Evolutionary conservation across 2,329 filamentous ascomycete species (phyloP).

Genomic region (Tolypocladium ovalisporum): DNA sequence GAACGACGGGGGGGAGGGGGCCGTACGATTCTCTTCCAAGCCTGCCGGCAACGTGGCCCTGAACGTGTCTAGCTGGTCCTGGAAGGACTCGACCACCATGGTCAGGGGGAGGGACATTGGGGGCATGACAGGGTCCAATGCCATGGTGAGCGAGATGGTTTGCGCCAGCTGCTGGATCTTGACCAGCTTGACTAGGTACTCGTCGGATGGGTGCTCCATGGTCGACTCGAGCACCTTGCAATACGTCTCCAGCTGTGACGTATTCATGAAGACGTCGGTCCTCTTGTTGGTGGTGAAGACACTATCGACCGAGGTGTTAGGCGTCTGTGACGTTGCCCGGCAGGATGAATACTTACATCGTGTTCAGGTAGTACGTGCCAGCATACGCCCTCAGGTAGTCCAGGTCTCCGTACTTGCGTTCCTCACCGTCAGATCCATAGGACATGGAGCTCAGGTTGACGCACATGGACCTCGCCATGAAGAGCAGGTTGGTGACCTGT

Average conservation of each 20-base stretch:
- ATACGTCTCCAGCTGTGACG: slow-evolving; percentile 30
- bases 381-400: slow-evolving; percentile 36
- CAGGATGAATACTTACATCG: slow-evolving; percentile 23
- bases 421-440: slow-evolving; percentile 13
- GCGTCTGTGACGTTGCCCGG: background rate
- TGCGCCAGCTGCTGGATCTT: slow-evolving; percentile 37
- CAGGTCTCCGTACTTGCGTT: slow-evolving; percentile 17
- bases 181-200: slow-evolving; percentile 32
- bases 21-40: slow-evolving; percentile 23
- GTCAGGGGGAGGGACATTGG: slow-evolving; percentile 26
- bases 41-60: slow-evolving; percentile 22
- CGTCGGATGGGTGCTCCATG: slow-evolving; percentile 31
- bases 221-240: slow-evolving; percentile 29
- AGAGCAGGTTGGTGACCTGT: slow-evolving; percentile 37
- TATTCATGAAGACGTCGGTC: slow-evolving; percentile 36
- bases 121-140: slow-evolving; percentile 16
- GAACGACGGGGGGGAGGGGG: background rate
- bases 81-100: slow-evolving; percentile 31
- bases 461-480: slow-evolving; percentile 35
- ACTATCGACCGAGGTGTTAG: slow-evolving; percentile 10
- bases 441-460: slow-evolving; percentile 25
- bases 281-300: slow-evolving; percentile 35
- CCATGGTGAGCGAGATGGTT: slow-evolving; percentile 30
- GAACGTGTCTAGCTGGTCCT: slow-evolving; percentile 31
- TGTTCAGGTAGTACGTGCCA: slow-evolving; percentile 39